A percentile compares a stretch with the other conserved stretches of the same genome.
phyloP scores from a whole-genome alignment of 2,329 filamentous ascomycete species.

The Setomelanomma holmii region DNA sequence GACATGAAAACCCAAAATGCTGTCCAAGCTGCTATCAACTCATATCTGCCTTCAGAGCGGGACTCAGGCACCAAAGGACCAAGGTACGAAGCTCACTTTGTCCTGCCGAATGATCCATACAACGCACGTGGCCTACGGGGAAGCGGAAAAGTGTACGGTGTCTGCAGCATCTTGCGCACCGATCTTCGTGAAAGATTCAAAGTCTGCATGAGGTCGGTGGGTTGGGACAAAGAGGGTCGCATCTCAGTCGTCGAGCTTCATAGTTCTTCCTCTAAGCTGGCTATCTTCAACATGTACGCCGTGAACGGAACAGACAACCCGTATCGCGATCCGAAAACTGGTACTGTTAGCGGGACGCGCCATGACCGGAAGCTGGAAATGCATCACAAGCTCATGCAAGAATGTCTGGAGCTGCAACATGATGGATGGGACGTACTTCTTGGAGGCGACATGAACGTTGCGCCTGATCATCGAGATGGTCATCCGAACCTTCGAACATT shows the following conservation, averaged over 20 bases:
- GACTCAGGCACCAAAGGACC: constrained; percentile 29
- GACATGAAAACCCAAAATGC: constrained; percentile 51
- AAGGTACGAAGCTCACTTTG: constrained; percentile 54
- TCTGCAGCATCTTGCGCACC: constrained; percentile 57
- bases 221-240: constrained; percentile 62
- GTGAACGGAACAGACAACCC: constrained; percentile 60
- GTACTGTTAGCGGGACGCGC: constrained; percentile 53
- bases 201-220: constrained; percentile 44
- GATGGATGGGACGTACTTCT: constrained; percentile 56
- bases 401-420: constrained; percentile 52
- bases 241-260: constrained; percentile 56
- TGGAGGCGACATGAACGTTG: constrained; percentile 62
- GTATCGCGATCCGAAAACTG: constrained; percentile 56
- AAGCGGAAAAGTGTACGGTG: constrained; percentile 60
- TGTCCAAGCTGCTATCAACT: constrained; percentile 49
- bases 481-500: constrained; percentile 56
- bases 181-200: constrained; percentile 45
- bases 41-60: constrained; percentile 2
- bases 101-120: constrained; percentile 56
- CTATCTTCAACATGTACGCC: constrained; percentile 62
- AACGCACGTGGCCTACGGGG: constrained; percentile 57
- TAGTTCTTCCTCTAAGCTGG: constrained; percentile 39
- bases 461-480: constrained; percentile 53
- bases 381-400: constrained; percentile 55
- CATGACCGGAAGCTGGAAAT: constrained; percentile 61